These are phyloP conservation scores for Podospora anserina DNA, from an alignment of 495 filamentous ascomycete species.

Conservation along the genomic window DNA sequence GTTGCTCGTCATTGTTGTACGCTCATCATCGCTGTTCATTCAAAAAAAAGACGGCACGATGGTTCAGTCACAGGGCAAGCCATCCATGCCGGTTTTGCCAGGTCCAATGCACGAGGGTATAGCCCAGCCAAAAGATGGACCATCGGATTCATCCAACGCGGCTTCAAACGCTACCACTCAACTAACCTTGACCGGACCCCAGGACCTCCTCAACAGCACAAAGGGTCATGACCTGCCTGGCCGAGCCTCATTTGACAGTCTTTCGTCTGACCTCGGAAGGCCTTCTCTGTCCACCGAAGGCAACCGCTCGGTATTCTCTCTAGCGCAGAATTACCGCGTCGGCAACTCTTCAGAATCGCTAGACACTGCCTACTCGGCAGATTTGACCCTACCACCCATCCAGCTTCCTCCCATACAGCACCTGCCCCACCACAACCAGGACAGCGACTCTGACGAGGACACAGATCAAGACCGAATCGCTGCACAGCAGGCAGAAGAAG, in stretches of 20 bases:
- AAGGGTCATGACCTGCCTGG: background rate
- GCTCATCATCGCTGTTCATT: background rate
- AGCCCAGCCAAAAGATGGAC: background rate
- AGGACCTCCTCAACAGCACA: background rate
- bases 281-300: background rate
- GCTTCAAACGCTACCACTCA: background rate
- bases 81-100: background rate
- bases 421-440: background rate
- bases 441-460: slow-evolving; percentile 13
- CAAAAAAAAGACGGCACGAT: background rate
- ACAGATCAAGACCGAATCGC: slow-evolving; percentile 25
- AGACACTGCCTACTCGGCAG: background rate
- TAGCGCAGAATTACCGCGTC: background rate
- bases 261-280: background rate
- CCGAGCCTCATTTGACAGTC: background rate
- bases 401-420: background rate
- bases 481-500: slow-evolving; percentile 32
- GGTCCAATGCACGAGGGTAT: background rate
- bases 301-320: background rate
- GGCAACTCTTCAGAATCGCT: background rate
- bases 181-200: background rate
- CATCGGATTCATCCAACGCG: background rate
- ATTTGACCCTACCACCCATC: slow-evolving; percentile 3
- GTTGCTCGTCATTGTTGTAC: background rate
- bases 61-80: background rate